Evolutionary conservation across 768 basidiomycete genomes (phyloP), one percentile per base, ranked within the genome.

Genomic region (Suillus fuscotomentosus): DNA sequence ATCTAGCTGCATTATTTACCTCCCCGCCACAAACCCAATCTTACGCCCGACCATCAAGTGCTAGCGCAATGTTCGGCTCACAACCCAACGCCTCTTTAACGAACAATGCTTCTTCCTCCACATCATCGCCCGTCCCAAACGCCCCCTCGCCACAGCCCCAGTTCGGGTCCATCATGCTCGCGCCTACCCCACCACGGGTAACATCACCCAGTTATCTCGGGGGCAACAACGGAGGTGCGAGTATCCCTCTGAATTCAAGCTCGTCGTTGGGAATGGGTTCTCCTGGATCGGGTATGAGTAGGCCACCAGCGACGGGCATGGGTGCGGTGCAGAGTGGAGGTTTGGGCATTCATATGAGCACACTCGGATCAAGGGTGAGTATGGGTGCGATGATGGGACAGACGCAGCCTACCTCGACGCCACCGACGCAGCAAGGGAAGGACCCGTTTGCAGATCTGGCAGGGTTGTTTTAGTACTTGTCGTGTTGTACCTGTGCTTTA

Each of bases 371-470:
- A 6, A 68, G 68, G 3, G 36, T 53, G 51, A 63, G 39, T 22
- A 51, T 55, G 15, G 54, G 62, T 9, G 27, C 66, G 5, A 22
- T 66, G 2, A 43, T 47, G n/a, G 69, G 68, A 39, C 72, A 71
- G 57, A 71, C 66, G 34, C 76, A 67, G 53, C 69, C 73, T 7
- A 60, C 69, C 5, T 60, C 73, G 38, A 60, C 64, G 54, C 77
- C 67, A 69, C 57, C 41, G 27, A 59, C 57, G 11, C 57, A 73
- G 51, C 82, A 84, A 66, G 80, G 78, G 63, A 94, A 91, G 73
- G 92, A 94, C 75, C 92, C 93, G 48, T 94, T 94, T 70, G 91
- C 91, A 7, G 92, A 94, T 77, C 80, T 94, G 42, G 91, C 83
- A 3, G 88, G 88, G 22, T 76, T 94, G 62, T 93, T 94, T 73